Conservation (phyloP, 371 early-diverging fungal species). For the Mucor piriformis region DNA sequence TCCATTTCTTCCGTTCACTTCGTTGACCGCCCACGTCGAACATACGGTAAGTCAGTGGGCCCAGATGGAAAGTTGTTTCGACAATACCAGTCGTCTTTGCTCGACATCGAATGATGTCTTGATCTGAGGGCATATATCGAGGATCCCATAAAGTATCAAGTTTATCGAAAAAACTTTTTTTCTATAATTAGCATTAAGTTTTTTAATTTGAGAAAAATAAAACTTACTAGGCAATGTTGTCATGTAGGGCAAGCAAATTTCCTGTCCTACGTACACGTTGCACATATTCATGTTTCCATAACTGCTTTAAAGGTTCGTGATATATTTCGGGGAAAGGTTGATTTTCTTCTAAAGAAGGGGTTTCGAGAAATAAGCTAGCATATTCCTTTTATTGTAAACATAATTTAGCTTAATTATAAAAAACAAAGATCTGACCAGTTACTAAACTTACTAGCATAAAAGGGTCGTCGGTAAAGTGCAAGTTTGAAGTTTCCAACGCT, state of each 20-base stretch:
- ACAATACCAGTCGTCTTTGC: slow-evolving; percentile 87
- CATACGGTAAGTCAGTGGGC: slow-evolving; percentile 82
- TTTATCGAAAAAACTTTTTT: slow-evolving; percentile 78
- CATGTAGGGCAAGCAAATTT: slow-evolving; percentile 82
- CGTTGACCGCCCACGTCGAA: slow-evolving; percentile 96
- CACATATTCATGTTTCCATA: slow-evolving; percentile 79
- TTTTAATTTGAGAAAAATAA: background rate
- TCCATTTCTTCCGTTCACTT: slow-evolving; percentile 92
- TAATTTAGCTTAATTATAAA: background rate
- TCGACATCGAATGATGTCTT: slow-evolving; percentile 83
- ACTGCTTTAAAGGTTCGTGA: slow-evolving; percentile 69
- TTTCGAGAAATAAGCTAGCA: slow-evolving; percentile 29
- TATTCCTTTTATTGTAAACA: slow-evolving; percentile 25
- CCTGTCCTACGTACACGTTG: slow-evolving; percentile 66
- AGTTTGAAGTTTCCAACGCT: slow-evolving; percentile 73
- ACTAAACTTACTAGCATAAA: slow-evolving; percentile 52
- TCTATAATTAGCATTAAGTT: background rate
- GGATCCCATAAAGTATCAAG: slow-evolving; percentile 77
- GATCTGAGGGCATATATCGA: slow-evolving; percentile 84
- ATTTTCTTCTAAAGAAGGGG: slow-evolving; percentile 55
- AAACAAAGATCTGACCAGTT: slow-evolving; percentile 9
- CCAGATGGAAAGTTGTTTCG: slow-evolving; percentile 85
- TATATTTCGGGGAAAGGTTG: slow-evolving; percentile 68
- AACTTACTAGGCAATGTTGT: slow-evolving; percentile 76
- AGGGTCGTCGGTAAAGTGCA: slow-evolving; percentile 56